These are phyloP conservation scores for Suillus bovinus DNA, from an alignment of 768 basidiomycete genomes.

Conservation along the genomic window DNA sequence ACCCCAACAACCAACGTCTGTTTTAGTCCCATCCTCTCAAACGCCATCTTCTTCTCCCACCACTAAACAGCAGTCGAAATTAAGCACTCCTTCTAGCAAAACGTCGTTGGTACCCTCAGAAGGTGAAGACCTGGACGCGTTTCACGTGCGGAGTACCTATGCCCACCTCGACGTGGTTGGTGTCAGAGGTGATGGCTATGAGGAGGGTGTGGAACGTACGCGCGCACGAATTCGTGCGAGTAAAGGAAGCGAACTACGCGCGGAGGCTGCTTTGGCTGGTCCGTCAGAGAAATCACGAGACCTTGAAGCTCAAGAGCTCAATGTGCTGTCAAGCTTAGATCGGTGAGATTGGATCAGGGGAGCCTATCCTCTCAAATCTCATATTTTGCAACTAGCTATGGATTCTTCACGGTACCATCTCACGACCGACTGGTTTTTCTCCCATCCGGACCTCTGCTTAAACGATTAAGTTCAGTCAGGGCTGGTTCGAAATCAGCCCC, in stretches of 20 bases:
- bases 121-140: slow-evolving; percentile 80
- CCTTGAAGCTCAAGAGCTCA: slow-evolving; percentile 70
- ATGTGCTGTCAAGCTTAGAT: slow-evolving; percentile 77
- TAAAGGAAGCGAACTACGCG: slow-evolving; percentile 58
- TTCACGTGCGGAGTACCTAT: slow-evolving; percentile 84
- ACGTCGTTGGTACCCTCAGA: slow-evolving; percentile 69
- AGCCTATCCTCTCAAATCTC: slow-evolving; percentile 12
- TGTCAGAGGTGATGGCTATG: slow-evolving; percentile 94
- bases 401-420: slow-evolving; percentile 80
- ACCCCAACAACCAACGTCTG: slow-evolving; percentile 19
- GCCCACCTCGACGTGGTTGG: slow-evolving; percentile 86
- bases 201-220: slow-evolving; percentile 93
- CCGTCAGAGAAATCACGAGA: slow-evolving; percentile 64
- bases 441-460: slow-evolving; percentile 58
- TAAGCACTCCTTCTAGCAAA: slow-evolving; percentile 47
- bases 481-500: slow-evolving; percentile 48
- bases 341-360: slow-evolving; percentile 53
- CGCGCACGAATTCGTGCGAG: slow-evolving; percentile 64
- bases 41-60: slow-evolving; percentile 32
- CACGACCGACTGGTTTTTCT: slow-evolving; percentile 85
- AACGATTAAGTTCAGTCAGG: slow-evolving; percentile 50
- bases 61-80: slow-evolving; percentile 28
- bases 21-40: slow-evolving; percentile 34
- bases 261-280: slow-evolving; percentile 55
- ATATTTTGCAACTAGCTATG: slow-evolving; percentile 61